Base-by-base conservation (phyloP, 2,329 filamentous ascomycete genomes). In the Diplodia corticola region DNA sequence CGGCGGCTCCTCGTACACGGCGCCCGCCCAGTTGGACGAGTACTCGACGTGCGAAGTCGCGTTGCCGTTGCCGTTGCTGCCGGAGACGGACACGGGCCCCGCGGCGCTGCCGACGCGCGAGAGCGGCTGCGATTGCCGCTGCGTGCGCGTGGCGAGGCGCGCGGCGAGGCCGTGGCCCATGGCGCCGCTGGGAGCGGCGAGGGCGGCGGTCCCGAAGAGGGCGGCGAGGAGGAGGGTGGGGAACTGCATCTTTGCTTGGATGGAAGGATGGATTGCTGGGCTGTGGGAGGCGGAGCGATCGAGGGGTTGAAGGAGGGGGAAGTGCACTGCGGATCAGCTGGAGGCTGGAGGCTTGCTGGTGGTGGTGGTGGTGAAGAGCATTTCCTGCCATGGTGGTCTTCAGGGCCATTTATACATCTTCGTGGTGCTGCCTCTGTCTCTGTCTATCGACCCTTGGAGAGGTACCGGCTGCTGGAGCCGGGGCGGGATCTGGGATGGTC, bases 1-100 rank as follows among this genome's bases (percentile, higher is more conserved):
- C 7, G 67, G 67, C 7, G 67, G 67, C 35, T 48, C 46, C 35
- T 82, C 81, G 61, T 85, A 80, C 9, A 87, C 83, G 0, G 84
- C 84, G 37, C 86, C 86, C 9, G 85, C 83, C 86, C 86, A 88
- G 79, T 88, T 88, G 71, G 76, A 60, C 33, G 33, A 44, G 55
- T 60, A 60, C 40, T 60, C 24, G 30, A 86, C 85, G n/a, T 77
- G 73, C 37, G 79, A 85, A 75, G 83, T 86, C 75, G 83, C 86
- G 63, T 80, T 81, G 50, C 81, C 80, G 44, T 68, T 66, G n/a
- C n/a, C n/a, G n/a, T n/a, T n/a, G n/a, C n/a, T n/a, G n/a, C n/a
- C n/a, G n/a, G n/a, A n/a, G n/a, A n/a, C n/a, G 37, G 67, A 46
- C 1, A 66, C 20, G n/a, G 51, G 53, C 24, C 81, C 81, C 55